Evolutionary conservation across 306 rosid genomes (phyloP).

Genomic region (Potentilla sterilis): DNA sequence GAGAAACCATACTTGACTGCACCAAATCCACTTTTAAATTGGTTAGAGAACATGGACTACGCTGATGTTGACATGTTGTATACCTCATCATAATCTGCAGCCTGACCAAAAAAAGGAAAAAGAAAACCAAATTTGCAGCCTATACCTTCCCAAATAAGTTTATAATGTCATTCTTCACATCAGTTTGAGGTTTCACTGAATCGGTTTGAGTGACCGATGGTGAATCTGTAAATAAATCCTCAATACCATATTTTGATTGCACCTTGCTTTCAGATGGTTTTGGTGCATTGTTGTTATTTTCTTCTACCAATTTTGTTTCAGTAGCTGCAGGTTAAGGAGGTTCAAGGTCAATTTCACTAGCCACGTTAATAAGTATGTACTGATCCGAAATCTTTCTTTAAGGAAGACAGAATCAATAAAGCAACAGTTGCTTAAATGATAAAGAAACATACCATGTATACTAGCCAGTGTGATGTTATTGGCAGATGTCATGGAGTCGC

Average conservation of each 20-base stretch:
- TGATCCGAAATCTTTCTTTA: background rate
- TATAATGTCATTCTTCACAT: background rate
- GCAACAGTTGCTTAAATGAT: slow-evolving; percentile 6
- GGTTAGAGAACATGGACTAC: background rate
- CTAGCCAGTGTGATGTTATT: slow-evolving; percentile 4
- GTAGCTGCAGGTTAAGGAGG: slow-evolving; percentile 14
- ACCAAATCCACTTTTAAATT: slow-evolving; percentile 1
- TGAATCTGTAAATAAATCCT: slow-evolving; percentile 14
- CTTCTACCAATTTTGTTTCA: slow-evolving; percentile 7
- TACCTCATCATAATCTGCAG: background rate
- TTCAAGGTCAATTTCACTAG: background rate
- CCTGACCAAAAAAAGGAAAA: background rate
- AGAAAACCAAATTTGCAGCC: background rate
- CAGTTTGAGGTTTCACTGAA: slow-evolving; percentile 17
- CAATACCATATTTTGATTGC: slow-evolving; percentile 10
- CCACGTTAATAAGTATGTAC: background rate
- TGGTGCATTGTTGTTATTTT: slow-evolving; percentile 3
- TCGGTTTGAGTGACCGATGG: background rate
- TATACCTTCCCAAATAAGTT: slow-evolving; percentile 18
- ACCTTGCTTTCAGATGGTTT: slow-evolving; percentile 11
- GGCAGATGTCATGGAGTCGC: background rate
- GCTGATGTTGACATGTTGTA: background rate
- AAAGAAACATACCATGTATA: slow-evolving; percentile 16
- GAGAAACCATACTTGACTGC: slow-evolving; percentile 20
- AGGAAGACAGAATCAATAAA: background rate